Base-by-base conservation (phyloP, 208 protist genomes). In the Strigomonas culicis region DNA sequence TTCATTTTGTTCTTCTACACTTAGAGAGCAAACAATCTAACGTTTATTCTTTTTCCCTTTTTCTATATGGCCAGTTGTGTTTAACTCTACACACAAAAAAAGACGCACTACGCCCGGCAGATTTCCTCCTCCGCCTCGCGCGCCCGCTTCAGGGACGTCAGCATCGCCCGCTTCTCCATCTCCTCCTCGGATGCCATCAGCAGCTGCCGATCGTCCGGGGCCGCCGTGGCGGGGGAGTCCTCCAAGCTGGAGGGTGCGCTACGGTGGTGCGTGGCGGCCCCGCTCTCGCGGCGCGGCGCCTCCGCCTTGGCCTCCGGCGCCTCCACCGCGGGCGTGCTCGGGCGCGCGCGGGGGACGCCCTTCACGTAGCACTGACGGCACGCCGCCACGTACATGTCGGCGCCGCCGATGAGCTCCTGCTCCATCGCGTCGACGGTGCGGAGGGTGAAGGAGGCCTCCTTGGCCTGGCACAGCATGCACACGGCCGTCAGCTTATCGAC, bases 371-470 rank as follows among this genome's bases (percentile, higher is more conserved):
- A 97, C 51, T 63, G 50, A 50, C 95, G 77, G 80, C 95, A 98
- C 6, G 92, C 82, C 13, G 96, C 81, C 19, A 97, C 87, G 81
- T 99, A 99, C 70, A 90, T 95, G 39, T 98, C 97, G 0, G 81
- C 70, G 0, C 97, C 96, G 27, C 96, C 97, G 63, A 99, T 96
- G 19, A 98, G 69, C 61, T 97, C 86, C 43, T 89, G 79, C 53
- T 83, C 44, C 43, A 86, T 66, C 21, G 68, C 68, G 6, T 74
- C 41, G 0, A 89, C 86, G 0, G 88, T 88, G 68, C 96, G 79
- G 13, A 84, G 82, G 3, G 92, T 93, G 58, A 98, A 99, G 47
- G 75, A 68, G 31, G 94, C 97, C 24, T 82, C 76, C 4, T 71
- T 66, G 24, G 50, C 58, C 67, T 86, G 77, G 77, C 95, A 98